Evolutionary conservation across 768 basidiomycete genomes (phyloP).

Genomic region (Suillus lakei): DNA sequence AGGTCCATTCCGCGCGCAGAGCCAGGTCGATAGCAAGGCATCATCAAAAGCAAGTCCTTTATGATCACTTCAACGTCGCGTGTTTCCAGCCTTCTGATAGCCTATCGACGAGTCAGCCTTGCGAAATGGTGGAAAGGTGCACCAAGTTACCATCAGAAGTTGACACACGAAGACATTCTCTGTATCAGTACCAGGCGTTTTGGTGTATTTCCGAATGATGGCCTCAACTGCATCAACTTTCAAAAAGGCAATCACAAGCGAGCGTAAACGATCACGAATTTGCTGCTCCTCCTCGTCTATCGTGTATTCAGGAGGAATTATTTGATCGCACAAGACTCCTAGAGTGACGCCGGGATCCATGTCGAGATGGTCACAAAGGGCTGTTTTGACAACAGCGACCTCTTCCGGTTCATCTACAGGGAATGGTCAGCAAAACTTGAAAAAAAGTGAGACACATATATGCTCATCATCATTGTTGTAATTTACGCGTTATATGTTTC

Average conservation of each 20-base stretch:
- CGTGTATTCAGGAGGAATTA: slow-evolving; percentile 53
- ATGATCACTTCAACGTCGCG: slow-evolving; percentile 52
- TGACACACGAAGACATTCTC: slow-evolving; percentile 54
- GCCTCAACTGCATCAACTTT: slow-evolving; percentile 52
- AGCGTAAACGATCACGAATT: slow-evolving; percentile 60
- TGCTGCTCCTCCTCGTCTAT: slow-evolving; percentile 61
- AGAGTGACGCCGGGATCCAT: slow-evolving; percentile 65
- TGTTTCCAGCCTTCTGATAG: slow-evolving; percentile 48
- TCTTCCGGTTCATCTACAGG: slow-evolving; percentile 67
- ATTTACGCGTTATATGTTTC: not conserved
- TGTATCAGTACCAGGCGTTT: slow-evolving; percentile 45
- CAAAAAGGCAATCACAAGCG: slow-evolving; percentile 64
- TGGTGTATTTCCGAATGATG: slow-evolving; percentile 50
- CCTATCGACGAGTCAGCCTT: slow-evolving; percentile 40
- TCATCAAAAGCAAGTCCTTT: slow-evolving; percentile 54
- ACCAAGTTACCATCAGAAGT: slow-evolving; percentile 50
- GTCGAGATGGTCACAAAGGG: slow-evolving; percentile 64
- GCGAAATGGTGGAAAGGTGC: not conserved
- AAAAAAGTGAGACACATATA: not conserved
- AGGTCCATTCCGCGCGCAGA: slow-evolving; percentile 44
- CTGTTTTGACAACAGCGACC: slow-evolving; percentile 61
- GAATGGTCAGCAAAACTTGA: not conserved
- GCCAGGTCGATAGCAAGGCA: slow-evolving; percentile 48
- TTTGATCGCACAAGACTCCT: slow-evolving; percentile 72
- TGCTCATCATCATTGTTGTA: not conserved